These are phyloP conservation scores for Jackrogersella multiformis DNA, from an alignment of 495 filamentous ascomycete species.

Conservation along the genomic window DNA sequence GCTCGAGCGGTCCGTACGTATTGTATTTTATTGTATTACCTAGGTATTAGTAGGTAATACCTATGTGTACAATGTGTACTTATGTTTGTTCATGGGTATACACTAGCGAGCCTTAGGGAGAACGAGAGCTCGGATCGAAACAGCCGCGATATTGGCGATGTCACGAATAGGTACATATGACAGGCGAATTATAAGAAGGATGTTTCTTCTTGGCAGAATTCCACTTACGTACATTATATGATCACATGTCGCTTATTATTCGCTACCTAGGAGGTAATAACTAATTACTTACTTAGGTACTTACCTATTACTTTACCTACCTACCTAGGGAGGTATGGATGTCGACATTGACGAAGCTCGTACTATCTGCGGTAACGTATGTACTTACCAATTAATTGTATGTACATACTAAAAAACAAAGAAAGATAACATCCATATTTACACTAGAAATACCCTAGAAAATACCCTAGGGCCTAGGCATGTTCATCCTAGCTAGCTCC, in stretches of 20 bases:
- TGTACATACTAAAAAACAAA: not conserved
- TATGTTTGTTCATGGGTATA: not conserved
- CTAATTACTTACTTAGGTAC: not conserved
- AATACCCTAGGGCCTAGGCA: too few species aligned
- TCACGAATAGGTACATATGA: constrained; percentile 28
- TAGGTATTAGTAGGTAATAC: too few species aligned
- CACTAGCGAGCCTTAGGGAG: not conserved
- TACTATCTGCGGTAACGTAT: too few species aligned
- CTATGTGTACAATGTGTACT: too few species aligned
- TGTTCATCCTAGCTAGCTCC: too few species aligned
- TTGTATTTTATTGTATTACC: not conserved
- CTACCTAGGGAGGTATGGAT: constrained; percentile 3
- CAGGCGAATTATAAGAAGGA: constrained; percentile 9
- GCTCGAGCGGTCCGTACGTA: constrained; percentile 11
- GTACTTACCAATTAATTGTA: too few species aligned
- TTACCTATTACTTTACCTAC: too few species aligned
- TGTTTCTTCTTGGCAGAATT: constrained; percentile 22
- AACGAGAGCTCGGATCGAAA: constrained; percentile 7
- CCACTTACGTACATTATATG: constrained; percentile 37
- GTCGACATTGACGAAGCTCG: not conserved
- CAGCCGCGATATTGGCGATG: constrained; percentile 20
- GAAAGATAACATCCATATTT: constrained; percentile 11
- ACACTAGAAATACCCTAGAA: too few species aligned
- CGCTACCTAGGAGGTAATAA: constrained; percentile 13
- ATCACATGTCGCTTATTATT: constrained; percentile 38